These are phyloP conservation scores for Chenopodium suecicum DNA, from an alignment of 148 eudicot genomes.

Conservation along the genomic window DNA sequence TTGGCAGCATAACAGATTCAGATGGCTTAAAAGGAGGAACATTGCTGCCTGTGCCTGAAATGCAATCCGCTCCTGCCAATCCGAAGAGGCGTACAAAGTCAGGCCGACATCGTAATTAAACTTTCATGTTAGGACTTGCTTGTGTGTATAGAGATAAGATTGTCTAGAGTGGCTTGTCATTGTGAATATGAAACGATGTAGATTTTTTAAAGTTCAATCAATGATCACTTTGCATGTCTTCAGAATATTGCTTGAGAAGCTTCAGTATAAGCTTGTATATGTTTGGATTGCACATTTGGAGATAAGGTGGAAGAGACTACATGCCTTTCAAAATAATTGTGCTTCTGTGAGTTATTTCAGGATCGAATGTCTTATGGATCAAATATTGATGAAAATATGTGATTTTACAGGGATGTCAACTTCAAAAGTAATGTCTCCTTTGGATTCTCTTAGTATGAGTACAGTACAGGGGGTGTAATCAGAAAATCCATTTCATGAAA, in stretches of 20 bases:
- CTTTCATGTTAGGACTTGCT: neutral
- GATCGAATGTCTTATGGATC: too few relatives aligned
- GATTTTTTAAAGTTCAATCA: neutral
- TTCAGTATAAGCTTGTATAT: neutral
- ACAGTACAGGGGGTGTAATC: too few relatives aligned
- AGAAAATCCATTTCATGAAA: too few relatives aligned
- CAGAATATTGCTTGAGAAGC: neutral
- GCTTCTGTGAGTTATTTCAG: too few relatives aligned
- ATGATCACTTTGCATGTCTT: slow-evolving; percentile 2
- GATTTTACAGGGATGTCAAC: too few relatives aligned
- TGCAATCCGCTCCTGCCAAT: slow-evolving; percentile 39
- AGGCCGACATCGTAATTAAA: slow-evolving; percentile 51
- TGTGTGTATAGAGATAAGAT: slow-evolving; percentile 11
- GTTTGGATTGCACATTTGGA: neutral
- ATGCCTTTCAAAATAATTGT: neutral
- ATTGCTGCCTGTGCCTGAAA: slow-evolving; percentile 68
- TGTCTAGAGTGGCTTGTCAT: slow-evolving; percentile 1
- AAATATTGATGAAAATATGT: too few relatives aligned
- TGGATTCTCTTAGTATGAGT: too few relatives aligned
- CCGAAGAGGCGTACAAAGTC: slow-evolving; percentile 54
- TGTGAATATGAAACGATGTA: slow-evolving; percentile 5
- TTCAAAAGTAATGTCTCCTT: too few relatives aligned
- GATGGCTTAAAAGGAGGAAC: slow-evolving; percentile 80
- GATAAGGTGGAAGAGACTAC: neutral
- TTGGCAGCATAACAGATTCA: slow-evolving; percentile 48